A percentile compares a stretch with the other conserved stretches of the same genome.
phyloP scores from a whole-genome alignment of 805 yeast species.

The Metschnikowia lochheadii region DNA sequence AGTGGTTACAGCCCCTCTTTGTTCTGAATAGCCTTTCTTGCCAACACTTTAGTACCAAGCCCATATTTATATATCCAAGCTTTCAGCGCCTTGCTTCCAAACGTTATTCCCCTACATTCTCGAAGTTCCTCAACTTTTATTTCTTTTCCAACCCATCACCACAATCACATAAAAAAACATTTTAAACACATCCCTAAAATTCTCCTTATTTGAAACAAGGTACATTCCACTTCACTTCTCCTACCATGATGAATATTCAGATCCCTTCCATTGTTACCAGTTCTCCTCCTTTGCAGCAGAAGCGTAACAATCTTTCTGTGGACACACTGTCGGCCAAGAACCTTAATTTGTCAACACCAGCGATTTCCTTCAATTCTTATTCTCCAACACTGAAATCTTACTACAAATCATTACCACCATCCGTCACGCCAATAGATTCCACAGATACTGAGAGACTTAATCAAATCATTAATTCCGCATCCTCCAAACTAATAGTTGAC shows the following conservation, averaged over 20 bases:
- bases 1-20: neutral
- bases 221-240: neutral
- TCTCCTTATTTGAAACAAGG: neutral
- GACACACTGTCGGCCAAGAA: neutral
- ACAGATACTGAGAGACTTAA: slow-evolving; percentile 6
- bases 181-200: neutral
- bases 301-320: slow-evolving; percentile 2
- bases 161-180: neutral
- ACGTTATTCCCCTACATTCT: neutral
- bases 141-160: neutral
- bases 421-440: slow-evolving; percentile 12
- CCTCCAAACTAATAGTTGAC: slow-evolving; percentile 26
- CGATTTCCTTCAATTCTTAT: slow-evolving; percentile 1
- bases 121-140: neutral
- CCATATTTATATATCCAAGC: neutral
- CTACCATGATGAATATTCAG: slow-evolving; percentile 2
- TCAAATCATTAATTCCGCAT: neutral
- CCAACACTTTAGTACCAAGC: neutral
- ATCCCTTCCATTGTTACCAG: slow-evolving; percentile 2
- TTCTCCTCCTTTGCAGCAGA: neutral
- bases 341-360: neutral
- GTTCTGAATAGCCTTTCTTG: neutral
- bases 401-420: slow-evolving; percentile 11
- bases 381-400: slow-evolving; percentile 19
- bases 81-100: neutral